Conservation (phyloP, 2,329 filamentous ascomycete genomes). For the Cladophialophora bantiana region DNA sequence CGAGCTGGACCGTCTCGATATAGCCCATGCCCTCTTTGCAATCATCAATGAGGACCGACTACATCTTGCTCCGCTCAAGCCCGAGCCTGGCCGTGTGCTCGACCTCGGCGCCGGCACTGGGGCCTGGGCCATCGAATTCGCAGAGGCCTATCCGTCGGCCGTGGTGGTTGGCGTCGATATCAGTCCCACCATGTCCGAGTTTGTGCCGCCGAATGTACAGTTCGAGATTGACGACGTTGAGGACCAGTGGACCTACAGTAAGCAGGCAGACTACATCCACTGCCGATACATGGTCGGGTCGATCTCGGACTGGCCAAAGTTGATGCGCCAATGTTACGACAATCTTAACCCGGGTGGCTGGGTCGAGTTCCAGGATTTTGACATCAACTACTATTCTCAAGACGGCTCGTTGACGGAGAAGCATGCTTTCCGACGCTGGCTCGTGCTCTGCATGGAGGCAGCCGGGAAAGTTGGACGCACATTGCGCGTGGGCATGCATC, state of each 20-base stretch:
- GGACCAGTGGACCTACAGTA: conserved; percentile 61
- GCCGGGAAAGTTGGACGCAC: conserved; percentile 44
- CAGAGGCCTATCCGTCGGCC: conserved; percentile 43
- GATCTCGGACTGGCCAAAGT: conserved; percentile 62
- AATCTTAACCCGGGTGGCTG: conserved; percentile 50
- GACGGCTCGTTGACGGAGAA: conserved; percentile 41
- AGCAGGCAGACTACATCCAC: conserved; percentile 68
- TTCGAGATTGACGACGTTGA: conserved; percentile 67
- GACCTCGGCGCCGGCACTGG: conserved; percentile 49
- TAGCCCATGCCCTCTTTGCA: conserved; percentile 43
- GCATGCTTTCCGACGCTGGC: conserved; percentile 38
- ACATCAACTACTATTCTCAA: conserved; percentile 41
- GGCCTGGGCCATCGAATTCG: conserved; percentile 48
- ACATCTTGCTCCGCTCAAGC: conserved; percentile 39
- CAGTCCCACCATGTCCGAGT: conserved; percentile 32
- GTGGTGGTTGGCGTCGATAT: conserved; percentile 38
- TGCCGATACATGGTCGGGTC: conserved; percentile 64
- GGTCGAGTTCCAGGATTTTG: conserved; percentile 50
- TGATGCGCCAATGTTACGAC: conserved; percentile 48
- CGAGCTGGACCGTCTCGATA: conserved; percentile 47
- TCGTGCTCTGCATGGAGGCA: conserved; percentile 39
- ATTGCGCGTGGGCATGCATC: conserved; percentile 48
- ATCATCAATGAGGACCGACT: conserved; percentile 36
- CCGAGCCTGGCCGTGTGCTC: conserved; percentile 39
- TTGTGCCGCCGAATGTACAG: conserved; percentile 62